Base-by-base conservation (phyloP, 768 basidiomycete genomes). In the Cystoderma amianthinum region DNA sequence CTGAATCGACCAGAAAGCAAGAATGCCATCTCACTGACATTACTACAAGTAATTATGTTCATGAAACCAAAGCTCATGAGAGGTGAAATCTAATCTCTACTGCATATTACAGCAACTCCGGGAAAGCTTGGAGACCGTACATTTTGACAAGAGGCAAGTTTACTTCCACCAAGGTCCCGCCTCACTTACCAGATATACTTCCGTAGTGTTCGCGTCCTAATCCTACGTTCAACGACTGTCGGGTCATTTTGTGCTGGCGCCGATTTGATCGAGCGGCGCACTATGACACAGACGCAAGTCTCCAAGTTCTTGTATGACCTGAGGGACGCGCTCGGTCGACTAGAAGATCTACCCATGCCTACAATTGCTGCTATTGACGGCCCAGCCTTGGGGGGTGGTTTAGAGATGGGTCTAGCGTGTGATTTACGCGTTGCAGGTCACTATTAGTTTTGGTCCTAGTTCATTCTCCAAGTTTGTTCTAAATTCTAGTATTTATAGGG, bases 321-420 rank as follows among this genome's bases (percentile, higher is more conserved):
- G 17, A 77, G 93, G 20, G 65, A 68, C 28, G 74, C 87, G 6
- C 61, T 97, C 30, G 70, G 74, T 20, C 76, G 76, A 52, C 74
- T 97, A n/a, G 91, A 93, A 62, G 67, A 71, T 30, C 65, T 95
- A 23, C 84, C 85, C 4, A 76, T 94, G 67, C 93, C 93, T 3
- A 94, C 90, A 12, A 86, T 96, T 42, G 86, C 86, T 24, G 90
- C 92, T 3, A 86, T 97, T 32, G 93, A 96, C 56, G 93, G 93
- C 0, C 89, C 88, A 15, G 93, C 93, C 6, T 70, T 97, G 0
- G 93, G 93, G 7, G 93, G 93, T n/a, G 93, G 93, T 2, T 70
- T 93, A 20, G 93, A 97, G 60, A 61, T 96, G 44, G 74, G 83
- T 44, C 71, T 97, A 40, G 85, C 89, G 2, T 95, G 91, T 62